Evolutionary conservation across 495 filamentous ascomycete species (phyloP).

Genomic region (Rusavskia elegans): DNA sequence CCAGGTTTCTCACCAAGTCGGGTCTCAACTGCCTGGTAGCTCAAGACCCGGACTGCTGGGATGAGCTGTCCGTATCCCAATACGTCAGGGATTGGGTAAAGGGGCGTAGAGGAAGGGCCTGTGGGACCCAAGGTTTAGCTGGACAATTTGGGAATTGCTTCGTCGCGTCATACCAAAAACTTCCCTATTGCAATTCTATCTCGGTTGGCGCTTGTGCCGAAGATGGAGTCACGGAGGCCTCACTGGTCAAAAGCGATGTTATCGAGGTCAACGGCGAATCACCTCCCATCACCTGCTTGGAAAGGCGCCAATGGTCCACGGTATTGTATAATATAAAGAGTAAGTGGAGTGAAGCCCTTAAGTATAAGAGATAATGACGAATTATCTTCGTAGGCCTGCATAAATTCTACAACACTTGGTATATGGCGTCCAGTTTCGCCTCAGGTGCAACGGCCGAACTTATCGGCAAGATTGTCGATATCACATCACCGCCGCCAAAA

Average conservation of each 20-base stretch:
- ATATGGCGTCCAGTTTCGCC: background rate
- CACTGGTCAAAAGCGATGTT: too few relatives aligned
- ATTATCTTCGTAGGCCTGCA: too few relatives aligned
- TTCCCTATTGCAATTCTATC: background rate
- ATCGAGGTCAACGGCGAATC: too few relatives aligned
- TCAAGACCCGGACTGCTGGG: background rate
- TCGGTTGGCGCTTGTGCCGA: background rate
- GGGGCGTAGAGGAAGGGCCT: background rate
- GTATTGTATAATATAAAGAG: too few relatives aligned
- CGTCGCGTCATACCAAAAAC: background rate
- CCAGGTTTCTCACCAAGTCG: background rate
- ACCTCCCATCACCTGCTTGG: too few relatives aligned
- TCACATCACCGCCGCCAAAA: background rate
- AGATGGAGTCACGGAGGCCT: too few relatives aligned
- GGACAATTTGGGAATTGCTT: background rate
- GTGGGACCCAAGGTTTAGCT: background rate
- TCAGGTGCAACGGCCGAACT: background rate
- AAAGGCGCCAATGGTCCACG: too few relatives aligned
- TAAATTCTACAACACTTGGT: background rate
- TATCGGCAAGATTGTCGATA: background rate
- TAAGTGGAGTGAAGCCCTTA: too few relatives aligned
- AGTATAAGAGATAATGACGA: too few relatives aligned
- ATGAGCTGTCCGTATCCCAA: background rate
- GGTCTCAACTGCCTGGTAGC: background rate
- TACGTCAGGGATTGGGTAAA: background rate